These are phyloP conservation scores for Globisporangium irregulare DNA, from an alignment of 352 stramenopile species.

Conservation along the genomic window DNA sequence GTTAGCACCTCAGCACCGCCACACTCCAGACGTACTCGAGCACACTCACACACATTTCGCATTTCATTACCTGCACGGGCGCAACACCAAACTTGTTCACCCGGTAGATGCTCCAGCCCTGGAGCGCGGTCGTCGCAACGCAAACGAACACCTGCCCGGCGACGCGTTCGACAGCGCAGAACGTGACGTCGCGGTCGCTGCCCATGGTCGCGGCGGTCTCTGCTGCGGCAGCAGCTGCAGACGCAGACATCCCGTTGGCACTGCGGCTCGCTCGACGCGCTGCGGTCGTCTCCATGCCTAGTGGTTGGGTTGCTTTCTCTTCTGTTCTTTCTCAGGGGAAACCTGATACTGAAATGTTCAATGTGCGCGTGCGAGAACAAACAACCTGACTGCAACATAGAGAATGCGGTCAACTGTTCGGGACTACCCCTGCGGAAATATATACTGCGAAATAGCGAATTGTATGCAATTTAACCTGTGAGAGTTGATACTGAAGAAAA, in stretches of 20 bases:
- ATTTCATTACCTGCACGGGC: conserved; percentile 35
- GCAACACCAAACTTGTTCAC: conserved; percentile 56
- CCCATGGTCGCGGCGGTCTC: conserved; percentile 20
- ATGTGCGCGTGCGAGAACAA: background rate
- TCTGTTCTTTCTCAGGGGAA: conserved; percentile 6
- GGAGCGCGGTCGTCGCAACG: conserved; percentile 43
- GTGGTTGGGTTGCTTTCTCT: background rate
- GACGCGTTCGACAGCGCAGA: conserved; percentile 63
- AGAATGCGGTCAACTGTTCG: background rate
- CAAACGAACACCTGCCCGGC: conserved; percentile 43
- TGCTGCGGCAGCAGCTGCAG: background rate
- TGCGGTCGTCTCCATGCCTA: background rate
- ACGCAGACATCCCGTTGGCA: background rate
- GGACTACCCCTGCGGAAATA: background rate
- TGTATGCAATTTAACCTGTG: background rate
- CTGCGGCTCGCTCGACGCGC: background rate
- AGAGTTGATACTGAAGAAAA: background rate
- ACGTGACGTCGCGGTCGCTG: conserved; percentile 44
- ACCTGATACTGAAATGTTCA: conserved; percentile 4
- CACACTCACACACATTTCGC: background rate
- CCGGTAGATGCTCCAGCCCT: conserved; percentile 53
- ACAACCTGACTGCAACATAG: conserved; percentile 4
- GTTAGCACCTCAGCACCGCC: background rate
- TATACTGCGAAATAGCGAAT: background rate
- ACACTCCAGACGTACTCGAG: background rate